phyloP scores from a whole-genome alignment of 345 rosid species.

The Limnanthes douglasii region DNA sequence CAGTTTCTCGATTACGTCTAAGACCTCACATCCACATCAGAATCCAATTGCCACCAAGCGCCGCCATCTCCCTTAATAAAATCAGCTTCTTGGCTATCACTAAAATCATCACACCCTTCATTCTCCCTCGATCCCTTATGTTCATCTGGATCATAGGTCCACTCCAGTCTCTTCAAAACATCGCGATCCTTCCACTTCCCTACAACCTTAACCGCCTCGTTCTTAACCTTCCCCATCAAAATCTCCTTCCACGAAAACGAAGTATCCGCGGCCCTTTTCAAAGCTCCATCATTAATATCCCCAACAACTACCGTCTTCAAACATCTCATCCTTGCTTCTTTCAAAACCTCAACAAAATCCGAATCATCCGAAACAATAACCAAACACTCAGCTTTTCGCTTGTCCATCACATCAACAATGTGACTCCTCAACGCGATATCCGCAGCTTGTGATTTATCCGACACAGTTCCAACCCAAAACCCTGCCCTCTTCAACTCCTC shows the following conservation, averaged over 20 bases:
- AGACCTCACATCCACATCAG: slow-evolving; percentile 21
- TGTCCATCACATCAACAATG: slow-evolving; percentile 65
- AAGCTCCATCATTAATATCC: slow-evolving; percentile 39
- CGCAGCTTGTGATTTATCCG: slow-evolving; percentile 63
- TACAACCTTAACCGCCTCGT: slow-evolving; percentile 53
- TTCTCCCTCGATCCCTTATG: slow-evolving; percentile 14
- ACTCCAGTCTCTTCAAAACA: slow-evolving; percentile 55
- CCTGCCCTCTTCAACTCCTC: slow-evolving; percentile 74
- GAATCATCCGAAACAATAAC: slow-evolving; percentile 85
- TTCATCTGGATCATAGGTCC: slow-evolving; percentile 49
- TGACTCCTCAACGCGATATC: slow-evolving; percentile 57
- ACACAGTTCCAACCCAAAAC: slow-evolving; percentile 46
- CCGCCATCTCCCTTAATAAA: slow-evolving; percentile 17
- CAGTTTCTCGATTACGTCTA: too few relatives aligned
- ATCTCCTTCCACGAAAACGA: slow-evolving; percentile 76
- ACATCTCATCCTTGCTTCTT: slow-evolving; percentile 65
- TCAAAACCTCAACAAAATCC: slow-evolving; percentile 41
- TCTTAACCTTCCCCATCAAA: slow-evolving; percentile 74
- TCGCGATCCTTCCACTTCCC: slow-evolving; percentile 68
- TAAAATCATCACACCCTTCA: slow-evolving; percentile 7
- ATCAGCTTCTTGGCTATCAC: slow-evolving; percentile 13
- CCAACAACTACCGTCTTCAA: slow-evolving; percentile 74
- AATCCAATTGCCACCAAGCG: slow-evolving; percentile 59
- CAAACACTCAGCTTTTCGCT: slow-evolving; percentile 53
- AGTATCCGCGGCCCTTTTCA: slow-evolving; percentile 70